Evolutionary conservation across 2,329 filamentous ascomycete genomes (phyloP).

Genomic region (Tolypocladium ovalisporum): DNA sequence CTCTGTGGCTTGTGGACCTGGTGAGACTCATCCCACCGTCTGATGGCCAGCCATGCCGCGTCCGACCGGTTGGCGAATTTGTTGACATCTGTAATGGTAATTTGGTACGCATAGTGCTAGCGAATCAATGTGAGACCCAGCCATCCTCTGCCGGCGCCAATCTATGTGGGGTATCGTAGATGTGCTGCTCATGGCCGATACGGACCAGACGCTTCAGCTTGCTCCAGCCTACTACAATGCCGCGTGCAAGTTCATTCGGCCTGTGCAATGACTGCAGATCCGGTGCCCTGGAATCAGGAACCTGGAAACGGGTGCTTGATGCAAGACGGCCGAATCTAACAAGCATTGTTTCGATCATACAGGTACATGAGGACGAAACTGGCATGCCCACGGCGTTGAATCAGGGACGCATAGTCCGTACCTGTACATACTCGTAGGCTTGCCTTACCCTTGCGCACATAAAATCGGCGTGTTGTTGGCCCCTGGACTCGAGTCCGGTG

Average conservation of each 20-base stretch:
- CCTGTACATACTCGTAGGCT: background rate
- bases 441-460: background rate
- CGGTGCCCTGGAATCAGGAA: background rate
- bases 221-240: background rate
- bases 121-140: background rate
- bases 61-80: background rate
- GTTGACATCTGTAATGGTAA: background rate
- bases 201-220: background rate
- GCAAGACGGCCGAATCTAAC: background rate
- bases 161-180: background rate
- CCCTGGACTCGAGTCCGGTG: background rate
- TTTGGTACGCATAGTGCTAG: background rate
- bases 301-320: background rate
- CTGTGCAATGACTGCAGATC: background rate
- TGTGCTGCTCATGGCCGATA: background rate
- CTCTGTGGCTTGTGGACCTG: background rate
- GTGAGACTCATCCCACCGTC: background rate
- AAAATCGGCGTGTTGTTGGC: background rate
- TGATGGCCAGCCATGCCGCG: background rate
- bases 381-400: background rate
- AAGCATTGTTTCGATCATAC: too few relatives aligned
- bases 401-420: background rate
- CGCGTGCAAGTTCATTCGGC: background rate
- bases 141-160: background rate
- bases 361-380: too few relatives aligned